A percentile compares a stretch with the other conserved stretches of the same genome.
Evolutionary conservation across 2,329 filamentous ascomycete species (phyloP).

Genomic region (Curvularia eragrostidis): DNA sequence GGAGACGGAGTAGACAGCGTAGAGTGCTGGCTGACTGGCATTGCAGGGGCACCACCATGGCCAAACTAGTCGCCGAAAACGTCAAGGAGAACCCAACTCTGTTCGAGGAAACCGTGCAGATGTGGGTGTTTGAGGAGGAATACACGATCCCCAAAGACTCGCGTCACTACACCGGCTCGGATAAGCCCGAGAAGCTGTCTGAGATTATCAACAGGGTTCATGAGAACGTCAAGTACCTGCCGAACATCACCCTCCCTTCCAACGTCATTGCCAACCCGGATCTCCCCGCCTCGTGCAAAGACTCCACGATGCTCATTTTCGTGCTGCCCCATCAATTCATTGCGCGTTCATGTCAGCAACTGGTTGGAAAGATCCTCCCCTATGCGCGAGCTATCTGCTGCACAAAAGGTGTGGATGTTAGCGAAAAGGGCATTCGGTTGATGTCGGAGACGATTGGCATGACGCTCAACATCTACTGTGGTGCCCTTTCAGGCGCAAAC

Average conservation of each 20-base stretch:
- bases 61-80: conserved; percentile 96
- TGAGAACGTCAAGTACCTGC: conserved; percentile 98
- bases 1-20: not conserved
- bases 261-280: conserved; percentile 88
- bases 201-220: conserved; percentile 87
- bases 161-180: conserved; percentile 71
- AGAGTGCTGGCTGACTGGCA: conserved; percentile 15
- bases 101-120: conserved; percentile 89
- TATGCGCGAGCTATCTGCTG: conserved; percentile 94
- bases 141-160: conserved; percentile 75
- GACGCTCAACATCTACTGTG: conserved; percentile 92
- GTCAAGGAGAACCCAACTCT: conserved; percentile 76
- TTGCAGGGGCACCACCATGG: conserved; percentile 91
- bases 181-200: conserved; percentile 83
- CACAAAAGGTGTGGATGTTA: conserved; percentile 97
- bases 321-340: conserved; percentile 98
- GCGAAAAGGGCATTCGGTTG: conserved; percentile 81
- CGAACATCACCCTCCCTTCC: conserved; percentile 79
- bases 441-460: conserved; percentile 96
- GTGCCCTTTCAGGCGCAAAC: conserved; percentile 93
- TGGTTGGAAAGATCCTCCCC: conserved; percentile 87
- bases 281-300: conserved; percentile 77
- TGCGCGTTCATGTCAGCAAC: conserved; percentile 78
- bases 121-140: conserved; percentile 99
- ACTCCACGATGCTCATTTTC: conserved; percentile 90